A percentile compares a stretch with the other conserved stretches of the same genome.
These are phyloP conservation scores for Serendipita sp. DNA, from an alignment of 768 basidiomycete species.

Conservation along the genomic window DNA sequence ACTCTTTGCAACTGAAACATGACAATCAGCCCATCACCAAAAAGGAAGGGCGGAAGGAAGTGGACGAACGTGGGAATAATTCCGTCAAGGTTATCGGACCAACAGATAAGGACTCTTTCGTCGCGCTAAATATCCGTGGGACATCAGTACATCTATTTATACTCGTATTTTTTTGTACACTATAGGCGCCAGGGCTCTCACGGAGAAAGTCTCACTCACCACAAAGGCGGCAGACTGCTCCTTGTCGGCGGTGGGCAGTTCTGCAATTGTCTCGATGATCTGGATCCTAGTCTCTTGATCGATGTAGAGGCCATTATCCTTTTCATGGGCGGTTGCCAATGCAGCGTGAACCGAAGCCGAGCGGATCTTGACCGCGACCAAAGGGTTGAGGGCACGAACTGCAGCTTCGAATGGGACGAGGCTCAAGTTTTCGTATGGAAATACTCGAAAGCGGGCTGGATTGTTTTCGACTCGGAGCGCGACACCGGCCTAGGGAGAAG, in stretches of 20 bases:
- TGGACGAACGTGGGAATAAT: conserved; percentile 35
- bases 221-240: conserved; percentile 85
- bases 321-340: conserved; percentile 29
- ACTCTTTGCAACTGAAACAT: conserved; percentile 19
- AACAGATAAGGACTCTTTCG: conserved; percentile 70
- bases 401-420: conserved; percentile 73
- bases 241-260: conserved; percentile 66
- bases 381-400: conserved; percentile 57
- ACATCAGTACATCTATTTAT: neutral
- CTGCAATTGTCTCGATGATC: conserved; percentile 60
- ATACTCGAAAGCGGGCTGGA: conserved; percentile 41
- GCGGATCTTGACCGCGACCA: conserved; percentile 68
- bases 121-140: conserved; percentile 38
- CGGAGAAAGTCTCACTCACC: conserved; percentile 26
- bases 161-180: no score
- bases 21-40: neutral
- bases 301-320: conserved; percentile 41
- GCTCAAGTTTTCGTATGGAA: conserved; percentile 72
- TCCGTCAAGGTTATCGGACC: conserved; percentile 64
- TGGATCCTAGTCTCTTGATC: conserved; percentile 74
- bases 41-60: neutral
- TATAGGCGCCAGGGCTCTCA: no score
- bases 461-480: neutral
- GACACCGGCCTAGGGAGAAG: neutral
- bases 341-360: conserved; percentile 71